These are phyloP conservation scores for Lignosus rhinocerotis DNA, from an alignment of 1,284 basidiomycete genomes.

Conservation along the genomic window DNA sequence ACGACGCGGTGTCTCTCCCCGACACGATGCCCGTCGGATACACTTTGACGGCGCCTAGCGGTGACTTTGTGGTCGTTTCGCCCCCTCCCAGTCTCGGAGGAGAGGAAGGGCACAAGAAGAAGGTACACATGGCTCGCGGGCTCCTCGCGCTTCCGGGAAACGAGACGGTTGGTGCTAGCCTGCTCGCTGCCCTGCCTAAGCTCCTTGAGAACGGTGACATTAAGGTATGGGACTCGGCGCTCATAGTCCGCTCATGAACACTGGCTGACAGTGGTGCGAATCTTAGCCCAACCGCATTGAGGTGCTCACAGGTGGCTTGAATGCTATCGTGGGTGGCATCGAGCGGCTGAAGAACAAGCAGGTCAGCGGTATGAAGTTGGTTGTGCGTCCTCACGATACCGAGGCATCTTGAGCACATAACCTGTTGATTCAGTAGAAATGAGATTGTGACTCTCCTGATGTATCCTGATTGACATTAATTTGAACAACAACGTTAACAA, in stretches of 20 bases:
- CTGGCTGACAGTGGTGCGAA: background rate
- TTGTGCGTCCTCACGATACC: slow-evolving; percentile 46
- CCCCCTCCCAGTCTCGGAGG: background rate
- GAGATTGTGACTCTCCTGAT: too few relatives aligned
- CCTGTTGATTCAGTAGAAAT: too few relatives aligned
- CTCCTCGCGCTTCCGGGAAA: slow-evolving; percentile 2
- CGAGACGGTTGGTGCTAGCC: slow-evolving; percentile 32
- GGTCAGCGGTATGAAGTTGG: slow-evolving; percentile 51
- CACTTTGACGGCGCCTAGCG: slow-evolving; percentile 29
- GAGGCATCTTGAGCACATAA: background rate
- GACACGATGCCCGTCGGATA: slow-evolving; percentile 27
- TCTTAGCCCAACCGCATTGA: slow-evolving; percentile 20
- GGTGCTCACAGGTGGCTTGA: slow-evolving; percentile 46
- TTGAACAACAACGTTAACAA: too few relatives aligned
- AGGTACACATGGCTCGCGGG: slow-evolving; percentile 2
- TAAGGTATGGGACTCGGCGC: slow-evolving; percentile 1
- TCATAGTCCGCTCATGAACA: background rate
- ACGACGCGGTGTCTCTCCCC: slow-evolving; percentile 27
- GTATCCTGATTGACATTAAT: too few relatives aligned
- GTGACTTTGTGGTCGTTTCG: slow-evolving; percentile 25
- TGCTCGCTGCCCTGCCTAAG: slow-evolving; percentile 44
- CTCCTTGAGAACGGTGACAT: slow-evolving; percentile 7
- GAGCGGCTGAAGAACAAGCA: slow-evolving; percentile 39
- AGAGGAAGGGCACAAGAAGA: background rate
- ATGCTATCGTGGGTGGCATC: slow-evolving; percentile 44